Conservation (phyloP, 2,329 filamentous ascomycete species). For the Colletotrichum godetiae region DNA sequence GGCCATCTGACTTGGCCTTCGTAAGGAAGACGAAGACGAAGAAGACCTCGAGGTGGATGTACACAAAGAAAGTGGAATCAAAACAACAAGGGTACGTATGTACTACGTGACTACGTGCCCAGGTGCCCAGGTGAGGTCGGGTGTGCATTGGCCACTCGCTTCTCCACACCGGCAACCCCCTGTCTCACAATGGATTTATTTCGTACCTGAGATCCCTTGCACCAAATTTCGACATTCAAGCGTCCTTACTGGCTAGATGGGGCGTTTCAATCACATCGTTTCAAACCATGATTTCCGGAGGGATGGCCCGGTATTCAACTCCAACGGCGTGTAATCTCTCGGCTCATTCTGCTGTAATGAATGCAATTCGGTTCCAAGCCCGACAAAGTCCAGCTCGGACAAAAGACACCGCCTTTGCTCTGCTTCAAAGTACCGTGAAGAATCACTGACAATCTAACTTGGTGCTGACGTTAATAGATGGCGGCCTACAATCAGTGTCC, state of each 20-base stretch:
- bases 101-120: background rate
- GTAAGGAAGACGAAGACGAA: background rate
- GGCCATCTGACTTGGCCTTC: background rate
- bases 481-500: background rate
- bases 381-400: background rate
- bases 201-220: slow-evolving; percentile 23
- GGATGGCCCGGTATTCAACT: slow-evolving; percentile 14
- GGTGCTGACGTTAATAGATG: background rate
- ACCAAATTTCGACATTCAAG: slow-evolving; percentile 26
- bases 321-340: background rate
- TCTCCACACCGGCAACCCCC: slow-evolving; percentile 22
- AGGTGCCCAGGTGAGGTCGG: background rate
- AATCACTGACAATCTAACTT: background rate
- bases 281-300: slow-evolving; percentile 22
- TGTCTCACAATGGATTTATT: slow-evolving; percentile 27
- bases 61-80: slow-evolving; percentile 5
- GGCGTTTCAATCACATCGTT: slow-evolving; percentile 35
- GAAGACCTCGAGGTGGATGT: background rate
- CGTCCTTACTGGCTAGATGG: slow-evolving; percentile 23
- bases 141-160: slow-evolving; percentile 7
- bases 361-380: too few relatives aligned
- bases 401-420: background rate
- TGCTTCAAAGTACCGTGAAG: background rate
- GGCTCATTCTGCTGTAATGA: background rate
- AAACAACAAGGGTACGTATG: slow-evolving; percentile 6